A percentile compares a stretch with the other conserved stretches of the same genome.
These are phyloP conservation scores for Pseudognaphalium luteoalbum DNA, from an alignment of 129 eudicot genomes.

Conservation along the genomic window DNA sequence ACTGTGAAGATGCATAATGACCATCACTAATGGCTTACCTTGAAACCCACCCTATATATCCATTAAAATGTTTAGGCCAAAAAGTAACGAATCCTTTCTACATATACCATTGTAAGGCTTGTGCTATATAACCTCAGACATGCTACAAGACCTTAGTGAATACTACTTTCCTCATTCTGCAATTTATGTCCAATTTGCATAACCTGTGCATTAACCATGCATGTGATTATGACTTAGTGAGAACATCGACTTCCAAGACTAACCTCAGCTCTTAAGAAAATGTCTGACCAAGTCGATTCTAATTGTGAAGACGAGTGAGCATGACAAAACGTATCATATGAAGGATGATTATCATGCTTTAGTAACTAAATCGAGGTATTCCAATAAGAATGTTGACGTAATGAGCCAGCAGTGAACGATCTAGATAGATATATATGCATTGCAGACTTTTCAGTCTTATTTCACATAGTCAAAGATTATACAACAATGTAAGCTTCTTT, in stretches of 20 bases:
- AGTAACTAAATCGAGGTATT: background rate
- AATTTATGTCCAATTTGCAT: background rate
- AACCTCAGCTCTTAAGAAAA: background rate
- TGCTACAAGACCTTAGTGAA: background rate
- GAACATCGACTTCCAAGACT: background rate
- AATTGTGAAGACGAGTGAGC: background rate
- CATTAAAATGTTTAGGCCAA: background rate
- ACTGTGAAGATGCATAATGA: conserved; percentile 2
- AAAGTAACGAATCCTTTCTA: background rate
- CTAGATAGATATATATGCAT: background rate
- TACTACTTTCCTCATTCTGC: background rate
- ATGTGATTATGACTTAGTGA: background rate
- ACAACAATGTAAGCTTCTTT: conserved; percentile 17
- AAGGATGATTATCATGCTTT: background rate
- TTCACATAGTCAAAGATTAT: background rate
- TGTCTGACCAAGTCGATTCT: background rate
- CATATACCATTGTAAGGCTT: background rate
- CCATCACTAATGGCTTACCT: background rate
- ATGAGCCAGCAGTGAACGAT: conserved; percentile 2
- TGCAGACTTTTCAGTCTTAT: background rate
- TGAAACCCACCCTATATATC: background rate
- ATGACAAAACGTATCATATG: conserved; percentile 1
- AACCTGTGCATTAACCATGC: background rate
- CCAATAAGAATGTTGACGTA: conserved; percentile 1
- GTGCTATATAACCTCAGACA: background rate